Evolutionary conservation across 2,329 filamentous ascomycete species (phyloP).

Genomic region (Elsinoe fawcettii): DNA sequence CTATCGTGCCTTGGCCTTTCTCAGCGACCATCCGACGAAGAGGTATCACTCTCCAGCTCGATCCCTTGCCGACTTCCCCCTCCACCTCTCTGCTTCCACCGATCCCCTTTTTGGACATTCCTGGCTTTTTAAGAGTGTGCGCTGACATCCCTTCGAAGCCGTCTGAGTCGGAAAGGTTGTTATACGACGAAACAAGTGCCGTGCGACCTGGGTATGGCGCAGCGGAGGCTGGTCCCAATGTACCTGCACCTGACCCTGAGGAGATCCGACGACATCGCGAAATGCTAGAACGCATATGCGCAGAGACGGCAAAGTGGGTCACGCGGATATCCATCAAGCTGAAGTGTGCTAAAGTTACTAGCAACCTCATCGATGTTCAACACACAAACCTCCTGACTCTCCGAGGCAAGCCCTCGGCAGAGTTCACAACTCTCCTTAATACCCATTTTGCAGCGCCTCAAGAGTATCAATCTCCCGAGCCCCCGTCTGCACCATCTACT

Average conservation of each 20-base stretch:
- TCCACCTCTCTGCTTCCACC: slow-evolving; percentile 21
- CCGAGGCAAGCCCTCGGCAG: slow-evolving; percentile 30
- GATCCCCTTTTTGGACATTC: slow-evolving; percentile 9
- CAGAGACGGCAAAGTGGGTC: slow-evolving; percentile 40
- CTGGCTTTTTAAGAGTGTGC: background rate
- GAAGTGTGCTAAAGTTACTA: slow-evolving; percentile 22
- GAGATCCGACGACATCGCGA: slow-evolving; percentile 42
- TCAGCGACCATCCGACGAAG: slow-evolving; percentile 38
- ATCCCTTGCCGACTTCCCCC: slow-evolving; percentile 11
- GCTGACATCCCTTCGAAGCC: slow-evolving; percentile 31
- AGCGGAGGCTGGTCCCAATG: slow-evolving; percentile 29
- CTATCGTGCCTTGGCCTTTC: slow-evolving; percentile 41
- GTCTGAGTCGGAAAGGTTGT: slow-evolving; percentile 40
- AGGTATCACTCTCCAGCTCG: slow-evolving; percentile 25
- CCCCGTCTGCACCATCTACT: background rate
- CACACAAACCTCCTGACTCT: slow-evolving; percentile 35
- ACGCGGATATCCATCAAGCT: background rate
- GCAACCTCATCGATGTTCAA: slow-evolving; percentile 44
- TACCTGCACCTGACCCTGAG: slow-evolving; percentile 40
- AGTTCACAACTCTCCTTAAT: slow-evolving; percentile 37
- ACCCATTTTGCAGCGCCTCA: slow-evolving; percentile 29
- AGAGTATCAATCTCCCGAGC: background rate
- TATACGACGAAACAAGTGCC: slow-evolving; percentile 36
- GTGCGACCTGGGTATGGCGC: slow-evolving; percentile 37
- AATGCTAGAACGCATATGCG: slow-evolving; percentile 42